Conservation (phyloP, 2,329 filamentous ascomycete species). For the Monosporascus ibericus region DNA sequence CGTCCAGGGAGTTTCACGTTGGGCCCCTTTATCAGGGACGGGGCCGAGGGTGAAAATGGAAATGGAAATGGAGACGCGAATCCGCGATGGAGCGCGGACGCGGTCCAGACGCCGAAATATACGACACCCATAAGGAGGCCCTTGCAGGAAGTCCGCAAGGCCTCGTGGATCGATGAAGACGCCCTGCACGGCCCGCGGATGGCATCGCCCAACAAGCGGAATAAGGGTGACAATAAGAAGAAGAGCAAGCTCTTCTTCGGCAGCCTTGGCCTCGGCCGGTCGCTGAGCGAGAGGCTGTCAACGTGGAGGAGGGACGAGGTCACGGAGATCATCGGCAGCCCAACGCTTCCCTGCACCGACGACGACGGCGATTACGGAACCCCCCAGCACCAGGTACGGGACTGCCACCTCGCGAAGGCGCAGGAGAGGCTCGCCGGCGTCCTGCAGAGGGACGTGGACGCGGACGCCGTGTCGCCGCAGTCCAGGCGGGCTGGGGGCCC, state of each 20-base stretch:
- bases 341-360: slow-evolving; percentile 23
- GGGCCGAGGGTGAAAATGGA: not conserved
- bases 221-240: slow-evolving; percentile 8
- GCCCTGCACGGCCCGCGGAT: slow-evolving; percentile 42
- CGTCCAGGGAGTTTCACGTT: slow-evolving; percentile 11
- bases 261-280: slow-evolving; percentile 14
- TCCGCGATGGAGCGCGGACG: slow-evolving; percentile 1
- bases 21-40: not conserved
- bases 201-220: slow-evolving; percentile 18
- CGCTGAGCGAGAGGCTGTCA: slow-evolving; percentile 19
- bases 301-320: slow-evolving; percentile 11
- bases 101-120: slow-evolving; percentile 1
- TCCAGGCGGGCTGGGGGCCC: not conserved
- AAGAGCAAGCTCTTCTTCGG: slow-evolving; percentile 11
- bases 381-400: not conserved
- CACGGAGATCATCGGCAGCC: slow-evolving; percentile 15
- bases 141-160: slow-evolving; percentile 16
- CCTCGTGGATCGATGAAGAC: slow-evolving; percentile 46
- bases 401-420: not conserved
- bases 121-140: slow-evolving; percentile 16
- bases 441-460: not conserved
- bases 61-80: slow-evolving; percentile 1
- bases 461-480: not conserved
- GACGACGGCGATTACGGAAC: not conserved
- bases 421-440: not conserved